These are phyloP conservation scores for Penicillium paradoxum DNA, from an alignment of 495 filamentous ascomycete species.

Conservation along the genomic window DNA sequence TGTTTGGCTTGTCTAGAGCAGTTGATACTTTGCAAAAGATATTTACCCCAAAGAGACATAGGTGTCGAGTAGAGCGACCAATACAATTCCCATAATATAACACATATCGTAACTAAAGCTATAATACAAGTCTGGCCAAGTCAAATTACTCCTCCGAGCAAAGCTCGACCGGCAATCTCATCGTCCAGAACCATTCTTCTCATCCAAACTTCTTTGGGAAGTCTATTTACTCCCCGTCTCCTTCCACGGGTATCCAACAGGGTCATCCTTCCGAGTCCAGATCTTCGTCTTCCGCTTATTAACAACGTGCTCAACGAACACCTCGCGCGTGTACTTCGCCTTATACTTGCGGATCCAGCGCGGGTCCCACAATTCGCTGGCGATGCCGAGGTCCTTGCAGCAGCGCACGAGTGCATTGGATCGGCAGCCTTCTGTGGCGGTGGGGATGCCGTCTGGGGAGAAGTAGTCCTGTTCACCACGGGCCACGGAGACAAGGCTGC, in stretches of 20 bases:
- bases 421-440: slow-evolving; percentile 93
- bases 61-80: background rate
- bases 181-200: background rate
- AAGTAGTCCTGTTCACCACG: slow-evolving; percentile 97
- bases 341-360: slow-evolving; percentile 74
- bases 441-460: slow-evolving; percentile 86
- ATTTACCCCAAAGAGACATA: no score
- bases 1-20: no score
- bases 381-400: slow-evolving; percentile 96
- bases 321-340: slow-evolving; percentile 65
- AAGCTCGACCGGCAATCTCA: background rate
- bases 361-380: slow-evolving; percentile 95
- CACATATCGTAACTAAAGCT: background rate
- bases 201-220: background rate
- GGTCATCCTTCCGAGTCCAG: slow-evolving; percentile 80
- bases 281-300: slow-evolving; percentile 87
- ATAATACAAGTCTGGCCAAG: background rate
- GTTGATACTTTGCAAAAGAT: no score
- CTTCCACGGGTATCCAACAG: slow-evolving; percentile 74
- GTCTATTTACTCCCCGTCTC: slow-evolving; percentile 44
- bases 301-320: slow-evolving; percentile 73
- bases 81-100: background rate
- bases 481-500: slow-evolving; percentile 82
- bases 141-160: background rate
- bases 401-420: slow-evolving; percentile 95